These are phyloP conservation scores for Taphrina deformans DNA, from an alignment of 1,139 yeast species.

Conservation along the genomic window DNA sequence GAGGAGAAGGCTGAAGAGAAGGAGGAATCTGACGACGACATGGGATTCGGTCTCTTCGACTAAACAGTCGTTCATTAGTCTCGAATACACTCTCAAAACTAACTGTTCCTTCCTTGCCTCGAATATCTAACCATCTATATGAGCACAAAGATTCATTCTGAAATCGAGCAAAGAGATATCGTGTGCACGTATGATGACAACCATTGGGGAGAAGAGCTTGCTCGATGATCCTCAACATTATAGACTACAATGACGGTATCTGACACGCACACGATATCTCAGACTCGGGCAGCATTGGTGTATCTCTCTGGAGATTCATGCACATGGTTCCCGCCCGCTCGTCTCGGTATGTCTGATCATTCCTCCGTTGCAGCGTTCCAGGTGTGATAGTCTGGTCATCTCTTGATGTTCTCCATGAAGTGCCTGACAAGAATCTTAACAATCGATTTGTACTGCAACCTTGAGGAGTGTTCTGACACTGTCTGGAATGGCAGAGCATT, in stretches of 20 bases:
- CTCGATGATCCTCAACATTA: conserved; percentile 27
- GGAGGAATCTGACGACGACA: conserved; percentile 63
- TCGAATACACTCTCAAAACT: background rate
- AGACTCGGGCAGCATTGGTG: background rate
- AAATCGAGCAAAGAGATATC: background rate
- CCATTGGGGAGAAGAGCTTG: conserved; percentile 12
- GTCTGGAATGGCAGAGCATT: too few relatives aligned
- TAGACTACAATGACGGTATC: conserved; percentile 31
- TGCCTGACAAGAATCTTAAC: too few relatives aligned
- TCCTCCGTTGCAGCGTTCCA: too few relatives aligned
- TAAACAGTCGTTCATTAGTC: conserved; percentile 3
- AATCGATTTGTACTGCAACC: too few relatives aligned
- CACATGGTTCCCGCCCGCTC: background rate
- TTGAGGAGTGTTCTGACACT: too few relatives aligned
- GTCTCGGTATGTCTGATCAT: background rate
- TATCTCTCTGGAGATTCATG: background rate
- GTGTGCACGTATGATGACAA: conserved; percentile 18
- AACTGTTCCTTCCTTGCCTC: background rate
- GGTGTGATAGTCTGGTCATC: too few relatives aligned
- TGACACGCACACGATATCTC: conserved; percentile 12
- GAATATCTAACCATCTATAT: background rate
- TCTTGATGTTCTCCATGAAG: background rate
- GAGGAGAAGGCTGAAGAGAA: conserved; percentile 62
- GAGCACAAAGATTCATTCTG: background rate
- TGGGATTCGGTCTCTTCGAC: conserved; percentile 49